Percentiles rank a stretch among this genome's conserved stretches.
These are phyloP conservation scores for Candida hungchunana DNA, from an alignment of 805 yeast genomes.

Conservation along the genomic window DNA sequence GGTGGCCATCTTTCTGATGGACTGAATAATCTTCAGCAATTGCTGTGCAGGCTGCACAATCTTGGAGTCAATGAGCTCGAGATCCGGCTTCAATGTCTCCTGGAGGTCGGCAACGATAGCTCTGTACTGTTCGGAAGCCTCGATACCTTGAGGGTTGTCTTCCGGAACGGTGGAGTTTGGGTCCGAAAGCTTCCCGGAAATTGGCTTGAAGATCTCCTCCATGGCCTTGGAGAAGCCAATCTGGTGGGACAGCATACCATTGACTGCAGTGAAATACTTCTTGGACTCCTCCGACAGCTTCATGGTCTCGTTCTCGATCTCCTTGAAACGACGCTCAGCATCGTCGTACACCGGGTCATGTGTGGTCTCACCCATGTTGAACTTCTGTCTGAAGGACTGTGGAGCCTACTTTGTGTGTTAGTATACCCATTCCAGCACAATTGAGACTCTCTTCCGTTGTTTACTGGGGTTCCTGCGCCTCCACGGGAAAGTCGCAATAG, in stretches of 20 bases:
- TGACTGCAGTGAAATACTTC: slow-evolving; percentile 86
- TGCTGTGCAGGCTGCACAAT: slow-evolving; percentile 92
- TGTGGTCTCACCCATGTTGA: slow-evolving; percentile 81
- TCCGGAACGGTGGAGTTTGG: slow-evolving; percentile 84
- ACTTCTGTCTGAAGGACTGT: slow-evolving; percentile 82
- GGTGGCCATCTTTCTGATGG: slow-evolving; percentile 88
- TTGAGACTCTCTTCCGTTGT: not conserved
- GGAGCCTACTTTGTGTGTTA: slow-evolving; percentile 54
- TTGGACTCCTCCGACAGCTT: slow-evolving; percentile 86
- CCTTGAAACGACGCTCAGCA: slow-evolving; percentile 95
- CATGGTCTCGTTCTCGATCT: slow-evolving; percentile 84
- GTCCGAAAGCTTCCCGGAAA: slow-evolving; percentile 86
- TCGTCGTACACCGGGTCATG: slow-evolving; percentile 86
- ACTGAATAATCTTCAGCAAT: slow-evolving; percentile 70
- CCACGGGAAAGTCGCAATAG: slow-evolving; percentile 3
- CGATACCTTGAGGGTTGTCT: slow-evolving; percentile 94
- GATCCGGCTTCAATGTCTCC: slow-evolving; percentile 82
- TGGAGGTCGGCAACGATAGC: slow-evolving; percentile 85
- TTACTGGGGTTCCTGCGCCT: not conserved
- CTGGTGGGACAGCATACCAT: slow-evolving; percentile 90
- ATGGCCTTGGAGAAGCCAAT: slow-evolving; percentile 93
- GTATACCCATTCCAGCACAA: slow-evolving; percentile 1
- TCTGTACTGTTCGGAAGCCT: slow-evolving; percentile 89
- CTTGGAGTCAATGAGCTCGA: slow-evolving; percentile 85
- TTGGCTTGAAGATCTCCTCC: slow-evolving; percentile 95